A percentile compares a stretch with the other conserved stretches of the same genome.
Evolutionary conservation across 164 flowering plant genomes (phyloP).

Genomic region (Liquidambar formosana): DNA sequence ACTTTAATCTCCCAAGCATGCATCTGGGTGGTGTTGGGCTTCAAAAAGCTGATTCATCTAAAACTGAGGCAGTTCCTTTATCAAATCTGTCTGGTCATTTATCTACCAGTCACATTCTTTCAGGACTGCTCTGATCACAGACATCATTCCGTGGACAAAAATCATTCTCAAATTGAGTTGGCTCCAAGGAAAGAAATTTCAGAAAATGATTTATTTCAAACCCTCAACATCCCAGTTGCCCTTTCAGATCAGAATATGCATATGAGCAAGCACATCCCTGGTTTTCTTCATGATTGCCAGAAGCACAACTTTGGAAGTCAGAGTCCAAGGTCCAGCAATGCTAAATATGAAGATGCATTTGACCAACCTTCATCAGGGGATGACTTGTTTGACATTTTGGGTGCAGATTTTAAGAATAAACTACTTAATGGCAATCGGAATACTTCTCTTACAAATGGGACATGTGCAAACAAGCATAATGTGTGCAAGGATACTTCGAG

Average conservation of each 20-base stretch:
- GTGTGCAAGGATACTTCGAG: constrained; percentile 27
- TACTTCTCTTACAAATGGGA: constrained; percentile 14
- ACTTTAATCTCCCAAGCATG: constrained; percentile 10
- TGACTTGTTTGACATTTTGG: constrained; percentile 76
- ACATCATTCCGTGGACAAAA: constrained; percentile 11
- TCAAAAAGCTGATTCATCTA: constrained; percentile 25
- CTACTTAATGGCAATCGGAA: constrained; percentile 32
- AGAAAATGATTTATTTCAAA: constrained; percentile 37
- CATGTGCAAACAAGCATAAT: constrained; percentile 10
- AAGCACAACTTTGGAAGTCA: constrained; percentile 12
- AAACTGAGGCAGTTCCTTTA: constrained; percentile 13
- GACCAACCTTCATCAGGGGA: constrained; percentile 42
- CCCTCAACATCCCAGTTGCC: constrained; percentile 21
- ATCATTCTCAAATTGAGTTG: constrained; percentile 11
- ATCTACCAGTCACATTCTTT: constrained; percentile 14
- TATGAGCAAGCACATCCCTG: constrained; percentile 20
- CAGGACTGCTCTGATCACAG: constrained; percentile 10
- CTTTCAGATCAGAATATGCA: constrained; percentile 18
- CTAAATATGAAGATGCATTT: constrained; percentile 22
- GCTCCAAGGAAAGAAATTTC: constrained; percentile 17
- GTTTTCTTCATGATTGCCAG: constrained; percentile 18
- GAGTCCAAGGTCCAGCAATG: constrained; percentile 11
- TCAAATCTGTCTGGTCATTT: constrained; percentile 14
- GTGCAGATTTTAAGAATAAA: constrained; percentile 51
- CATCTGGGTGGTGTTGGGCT: constrained; percentile 13